phyloP scores from a whole-genome alignment of 495 filamentous ascomycete genomes.

The Parmelia sp. region DNA sequence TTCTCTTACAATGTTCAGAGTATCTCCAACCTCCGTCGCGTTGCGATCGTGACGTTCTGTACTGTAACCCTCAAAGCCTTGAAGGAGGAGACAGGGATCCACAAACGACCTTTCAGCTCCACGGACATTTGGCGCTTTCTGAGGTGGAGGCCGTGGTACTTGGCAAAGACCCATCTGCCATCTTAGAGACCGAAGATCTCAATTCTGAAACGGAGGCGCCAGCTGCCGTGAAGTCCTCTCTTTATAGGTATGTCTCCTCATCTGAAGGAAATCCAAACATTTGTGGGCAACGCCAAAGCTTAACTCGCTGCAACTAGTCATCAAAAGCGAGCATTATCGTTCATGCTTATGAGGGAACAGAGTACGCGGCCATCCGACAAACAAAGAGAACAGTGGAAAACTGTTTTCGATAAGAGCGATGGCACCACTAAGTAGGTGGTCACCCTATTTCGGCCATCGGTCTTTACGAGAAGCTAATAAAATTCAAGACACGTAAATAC shows the following conservation, averaged over 20 bases:
- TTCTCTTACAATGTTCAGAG: conserved; percentile 29
- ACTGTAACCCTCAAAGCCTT: conserved; percentile 41
- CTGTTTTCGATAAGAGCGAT: conserved; percentile 17
- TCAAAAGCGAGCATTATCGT: conserved; percentile 39
- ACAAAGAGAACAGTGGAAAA: conserved; percentile 25
- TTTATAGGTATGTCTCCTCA: conserved; percentile 26
- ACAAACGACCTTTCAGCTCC: conserved; percentile 23
- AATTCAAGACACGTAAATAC: conserved; percentile 13
- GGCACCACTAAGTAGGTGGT: neutral
- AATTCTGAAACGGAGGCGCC: conserved; percentile 27
- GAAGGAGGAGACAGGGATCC: conserved; percentile 26
- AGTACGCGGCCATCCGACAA: conserved; percentile 24
- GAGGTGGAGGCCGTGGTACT: neutral
- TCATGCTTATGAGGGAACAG: conserved; percentile 34
- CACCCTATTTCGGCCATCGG: too few relatives aligned
- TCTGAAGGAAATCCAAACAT: too few relatives aligned
- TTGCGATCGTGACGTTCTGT: conserved; percentile 32
- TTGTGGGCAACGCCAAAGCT: neutral
- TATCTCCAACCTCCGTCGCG: conserved; percentile 37
- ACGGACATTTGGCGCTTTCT: neutral
- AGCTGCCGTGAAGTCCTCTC: conserved; percentile 25
- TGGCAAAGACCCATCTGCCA: conserved; percentile 14
- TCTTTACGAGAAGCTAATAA: conserved; percentile 20
- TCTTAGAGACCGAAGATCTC: conserved; percentile 25
- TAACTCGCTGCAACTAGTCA: conserved; percentile 27